A percentile compares a stretch with the other conserved stretches of the same genome.
These are phyloP conservation scores for Plectosphaerella sp. DNA, from an alignment of 2,329 filamentous ascomycete species.

Conservation along the genomic window DNA sequence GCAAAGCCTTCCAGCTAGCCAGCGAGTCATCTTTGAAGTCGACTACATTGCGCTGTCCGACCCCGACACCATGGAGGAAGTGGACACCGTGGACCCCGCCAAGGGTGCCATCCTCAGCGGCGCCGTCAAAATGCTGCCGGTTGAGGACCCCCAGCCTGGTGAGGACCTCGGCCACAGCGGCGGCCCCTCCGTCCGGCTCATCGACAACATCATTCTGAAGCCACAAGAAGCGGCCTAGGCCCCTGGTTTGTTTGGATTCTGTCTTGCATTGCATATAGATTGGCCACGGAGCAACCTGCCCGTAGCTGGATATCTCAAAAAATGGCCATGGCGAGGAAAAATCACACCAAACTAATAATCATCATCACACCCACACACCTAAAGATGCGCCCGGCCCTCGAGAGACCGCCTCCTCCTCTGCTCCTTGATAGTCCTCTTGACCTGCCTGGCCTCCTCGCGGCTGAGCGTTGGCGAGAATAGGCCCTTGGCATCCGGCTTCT, in stretches of 20 bases:
- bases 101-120: constrained; percentile 83
- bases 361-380: constrained; percentile 10
- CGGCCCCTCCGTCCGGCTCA: constrained; percentile 75
- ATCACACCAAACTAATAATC: constrained; percentile 6
- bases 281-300: not conserved
- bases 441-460: constrained; percentile 42
- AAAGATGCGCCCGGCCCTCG: constrained; percentile 48
- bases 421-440: constrained; percentile 39
- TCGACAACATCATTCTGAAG: constrained; percentile 83
- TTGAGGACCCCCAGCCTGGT: constrained; percentile 63
- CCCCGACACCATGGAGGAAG: constrained; percentile 75
- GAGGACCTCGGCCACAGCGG: constrained; percentile 73
- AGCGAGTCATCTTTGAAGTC: constrained; percentile 71
- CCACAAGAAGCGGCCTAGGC: constrained; percentile 20
- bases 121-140: constrained; percentile 81
- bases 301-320: too few relatives aligned
- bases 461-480: constrained; percentile 38
- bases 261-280: not conserved
- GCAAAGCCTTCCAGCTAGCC: constrained; percentile 47
- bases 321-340: too few relatives aligned
- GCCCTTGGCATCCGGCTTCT: constrained; percentile 31
- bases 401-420: constrained; percentile 43
- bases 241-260: not conserved
- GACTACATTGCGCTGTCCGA: constrained; percentile 93
- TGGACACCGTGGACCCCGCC: constrained; percentile 63